A percentile compares a stretch with the other conserved stretches of the same genome.
phyloP scores from a whole-genome alignment of 2,329 filamentous ascomycete genomes.

The Trichoderma gracile region DNA sequence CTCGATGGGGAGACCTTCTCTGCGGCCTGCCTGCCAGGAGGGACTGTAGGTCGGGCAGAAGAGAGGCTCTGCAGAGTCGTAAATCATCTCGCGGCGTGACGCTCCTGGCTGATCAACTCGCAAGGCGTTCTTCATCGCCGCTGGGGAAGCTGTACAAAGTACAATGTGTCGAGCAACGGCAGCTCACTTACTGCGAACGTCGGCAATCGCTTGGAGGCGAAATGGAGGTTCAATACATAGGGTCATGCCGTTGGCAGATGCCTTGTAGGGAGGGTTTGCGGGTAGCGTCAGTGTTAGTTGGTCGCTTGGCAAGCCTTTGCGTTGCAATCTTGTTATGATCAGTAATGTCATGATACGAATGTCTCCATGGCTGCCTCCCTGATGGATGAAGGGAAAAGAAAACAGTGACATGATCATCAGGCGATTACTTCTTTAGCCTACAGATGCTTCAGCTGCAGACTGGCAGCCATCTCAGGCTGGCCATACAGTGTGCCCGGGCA shows the following conservation, averaged over 20 bases:
- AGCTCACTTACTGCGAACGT: neutral
- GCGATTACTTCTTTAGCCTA: neutral
- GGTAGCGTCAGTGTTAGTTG: neutral
- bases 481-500: no score
- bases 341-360: neutral
- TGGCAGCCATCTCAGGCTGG: no score
- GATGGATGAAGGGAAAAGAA: neutral
- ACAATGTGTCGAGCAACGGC: no score
- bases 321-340: neutral
- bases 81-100: neutral
- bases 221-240: neutral
- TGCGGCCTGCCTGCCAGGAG: conserved; percentile 12
- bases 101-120: neutral
- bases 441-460: no score
- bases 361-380: neutral
- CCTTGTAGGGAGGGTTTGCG: no score
- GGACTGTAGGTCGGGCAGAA: neutral
- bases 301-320: neutral
- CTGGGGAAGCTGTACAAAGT: no score
- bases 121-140: conserved; percentile 19
- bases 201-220: neutral
- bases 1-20: conserved; percentile 10
- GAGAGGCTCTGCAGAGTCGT: neutral
- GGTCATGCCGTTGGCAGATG: no score
- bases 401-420: neutral